Evolutionary conservation across 208 protist species (phyloP).

Genomic region (Leishmania turanica): DNA sequence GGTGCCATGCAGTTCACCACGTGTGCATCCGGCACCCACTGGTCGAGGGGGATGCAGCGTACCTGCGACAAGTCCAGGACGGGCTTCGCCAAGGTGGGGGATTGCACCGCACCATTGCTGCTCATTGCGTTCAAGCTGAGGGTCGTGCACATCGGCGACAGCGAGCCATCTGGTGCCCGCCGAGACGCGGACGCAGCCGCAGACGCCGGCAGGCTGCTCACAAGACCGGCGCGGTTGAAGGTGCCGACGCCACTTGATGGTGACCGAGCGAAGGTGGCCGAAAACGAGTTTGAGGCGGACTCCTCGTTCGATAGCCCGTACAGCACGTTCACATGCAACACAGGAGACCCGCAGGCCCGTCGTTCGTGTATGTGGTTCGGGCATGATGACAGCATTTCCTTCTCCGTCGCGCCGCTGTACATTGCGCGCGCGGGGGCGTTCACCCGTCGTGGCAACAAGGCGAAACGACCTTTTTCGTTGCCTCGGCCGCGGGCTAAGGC

Average conservation of each 20-base stretch:
- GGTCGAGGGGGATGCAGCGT: slow-evolving; percentile 54
- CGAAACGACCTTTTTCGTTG: background rate
- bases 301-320: slow-evolving; percentile 6
- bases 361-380: background rate
- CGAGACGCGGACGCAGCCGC: background rate
- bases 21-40: slow-evolving; percentile 75
- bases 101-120: background rate
- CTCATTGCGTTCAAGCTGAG: background rate
- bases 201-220: background rate
- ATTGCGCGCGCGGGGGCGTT: background rate
- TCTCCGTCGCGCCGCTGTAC: slow-evolving; percentile 2
- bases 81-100: slow-evolving; percentile 57
- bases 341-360: background rate
- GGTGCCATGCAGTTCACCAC: slow-evolving; percentile 87
- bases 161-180: background rate
- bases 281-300: background rate
- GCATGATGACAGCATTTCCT: background rate
- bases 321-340: slow-evolving; percentile 23
- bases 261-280: background rate
- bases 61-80: slow-evolving; percentile 52
- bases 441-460: background rate
- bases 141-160: background rate
- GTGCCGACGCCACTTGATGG: background rate
- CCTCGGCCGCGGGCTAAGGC: background rate
- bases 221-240: background rate